Conservation (phyloP, 163 green algal genomes). For the Chloromonas sp. region DNA sequence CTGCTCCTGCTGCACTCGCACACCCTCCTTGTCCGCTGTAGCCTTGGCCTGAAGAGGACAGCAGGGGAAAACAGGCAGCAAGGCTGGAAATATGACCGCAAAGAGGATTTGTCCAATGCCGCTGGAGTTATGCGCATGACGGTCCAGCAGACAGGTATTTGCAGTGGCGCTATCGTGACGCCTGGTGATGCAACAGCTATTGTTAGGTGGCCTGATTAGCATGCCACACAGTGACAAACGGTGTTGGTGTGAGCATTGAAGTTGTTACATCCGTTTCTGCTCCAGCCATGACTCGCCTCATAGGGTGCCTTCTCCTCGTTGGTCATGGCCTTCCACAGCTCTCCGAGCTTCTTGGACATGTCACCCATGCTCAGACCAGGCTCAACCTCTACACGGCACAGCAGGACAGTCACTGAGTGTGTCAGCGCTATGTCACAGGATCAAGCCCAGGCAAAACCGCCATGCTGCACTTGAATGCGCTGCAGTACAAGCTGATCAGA, state of each 20-base stretch:
- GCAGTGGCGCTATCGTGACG: no score
- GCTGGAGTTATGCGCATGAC: not conserved
- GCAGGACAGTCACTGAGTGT: not conserved
- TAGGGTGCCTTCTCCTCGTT: slow-evolving; percentile 2
- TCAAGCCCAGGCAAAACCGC: no score
- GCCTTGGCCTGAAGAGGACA: not conserved
- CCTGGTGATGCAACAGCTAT: no score
- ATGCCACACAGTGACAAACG: no score
- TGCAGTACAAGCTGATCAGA: no score
- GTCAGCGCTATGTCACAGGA: no score
- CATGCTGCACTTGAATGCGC: no score
- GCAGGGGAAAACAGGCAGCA: not conserved
- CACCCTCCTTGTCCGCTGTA: not conserved
- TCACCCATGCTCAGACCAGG: slow-evolving; percentile 7
- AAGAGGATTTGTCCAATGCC: not conserved
- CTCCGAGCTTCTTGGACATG: not conserved
- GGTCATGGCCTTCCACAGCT: slow-evolving; percentile 2
- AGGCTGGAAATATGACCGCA: not conserved
- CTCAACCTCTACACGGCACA: slow-evolving; percentile 2
- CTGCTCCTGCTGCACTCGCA: not conserved
- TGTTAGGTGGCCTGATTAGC: no score
- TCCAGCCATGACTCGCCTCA: not conserved
- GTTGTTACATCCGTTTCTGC: not conserved
- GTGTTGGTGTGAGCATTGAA: not conserved
- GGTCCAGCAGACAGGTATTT: not conserved